Percentiles rank a stretch among this genome's conserved stretches.
These are phyloP conservation scores for Vitis amurensis DNA, from an alignment of 164 flowering plant genomes.

Conservation along the genomic window DNA sequence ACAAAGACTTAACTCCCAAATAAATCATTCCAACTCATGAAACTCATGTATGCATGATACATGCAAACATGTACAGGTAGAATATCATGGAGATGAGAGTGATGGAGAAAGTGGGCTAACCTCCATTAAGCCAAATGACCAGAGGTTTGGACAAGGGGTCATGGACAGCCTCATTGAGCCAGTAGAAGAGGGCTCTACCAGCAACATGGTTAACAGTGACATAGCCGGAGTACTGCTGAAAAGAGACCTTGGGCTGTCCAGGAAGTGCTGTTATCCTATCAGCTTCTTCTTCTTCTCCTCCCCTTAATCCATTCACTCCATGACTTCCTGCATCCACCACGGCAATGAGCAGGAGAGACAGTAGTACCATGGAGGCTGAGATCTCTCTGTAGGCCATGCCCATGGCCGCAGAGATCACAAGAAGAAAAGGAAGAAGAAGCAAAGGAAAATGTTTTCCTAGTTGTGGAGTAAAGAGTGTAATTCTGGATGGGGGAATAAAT, in stretches of 20 bases:
- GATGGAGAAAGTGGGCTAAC: constrained; percentile 25
- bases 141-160: constrained; percentile 60
- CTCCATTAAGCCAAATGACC: constrained; percentile 93
- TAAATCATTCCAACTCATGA: too few relatives aligned
- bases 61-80: too few relatives aligned
- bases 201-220: constrained; percentile 58
- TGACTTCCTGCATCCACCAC: constrained; percentile 5
- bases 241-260: constrained; percentile 67
- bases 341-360: constrained; percentile 9
- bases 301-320: constrained; percentile 6
- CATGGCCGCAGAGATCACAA: constrained; percentile 11
- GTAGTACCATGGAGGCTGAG: constrained; percentile 10
- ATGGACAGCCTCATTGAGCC: constrained; percentile 69
- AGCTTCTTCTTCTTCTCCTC: constrained; percentile 46
- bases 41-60: too few relatives aligned
- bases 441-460: constrained; percentile 10
- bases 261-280: constrained; percentile 67
- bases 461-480: constrained; percentile 14
- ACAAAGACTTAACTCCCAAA: not conserved
- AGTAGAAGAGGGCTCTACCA: constrained; percentile 82
- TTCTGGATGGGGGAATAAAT: constrained; percentile 31
- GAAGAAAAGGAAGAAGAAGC: constrained; percentile 7
- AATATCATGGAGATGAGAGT: not conserved
- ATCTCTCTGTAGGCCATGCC: constrained; percentile 17
- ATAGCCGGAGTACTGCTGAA: constrained; percentile 76